These are phyloP conservation scores for Rhinocladiella mackenziei DNA, from an alignment of 2,329 filamentous ascomycete genomes.

Conservation along the genomic window DNA sequence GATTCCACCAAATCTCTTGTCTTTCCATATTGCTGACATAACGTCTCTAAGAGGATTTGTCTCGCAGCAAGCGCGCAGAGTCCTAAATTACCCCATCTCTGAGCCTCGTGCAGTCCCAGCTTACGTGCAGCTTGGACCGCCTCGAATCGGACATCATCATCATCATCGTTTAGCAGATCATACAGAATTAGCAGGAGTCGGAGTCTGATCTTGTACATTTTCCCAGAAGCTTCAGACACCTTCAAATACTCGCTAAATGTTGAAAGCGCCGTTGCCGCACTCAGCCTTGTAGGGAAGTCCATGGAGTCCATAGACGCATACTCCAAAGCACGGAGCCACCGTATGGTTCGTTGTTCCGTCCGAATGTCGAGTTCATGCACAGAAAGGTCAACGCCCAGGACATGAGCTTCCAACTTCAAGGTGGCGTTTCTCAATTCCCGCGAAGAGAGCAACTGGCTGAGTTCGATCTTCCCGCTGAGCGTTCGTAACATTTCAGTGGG, in stretches of 20 bases:
- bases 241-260: constrained; percentile 4
- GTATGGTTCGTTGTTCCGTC: not conserved
- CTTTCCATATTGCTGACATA: constrained; percentile 34
- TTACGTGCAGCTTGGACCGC: constrained; percentile 41
- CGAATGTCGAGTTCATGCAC: not conserved
- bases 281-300: constrained; percentile 26
- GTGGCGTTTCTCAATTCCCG: constrained; percentile 15
- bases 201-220: constrained; percentile 24
- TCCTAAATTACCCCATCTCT: constrained; percentile 29
- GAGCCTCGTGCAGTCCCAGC: constrained; percentile 5
- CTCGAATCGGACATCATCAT: constrained; percentile 75
- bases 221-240: constrained; percentile 40
- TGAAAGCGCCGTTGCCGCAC: constrained; percentile 20
- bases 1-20: constrained; percentile 33
- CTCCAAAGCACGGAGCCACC: constrained; percentile 13
- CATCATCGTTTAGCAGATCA: constrained; percentile 79
- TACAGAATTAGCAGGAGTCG: constrained; percentile 54
- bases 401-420: constrained; percentile 10
- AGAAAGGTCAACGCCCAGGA: constrained; percentile 4
- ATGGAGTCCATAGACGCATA: constrained; percentile 17
- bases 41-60: constrained; percentile 37
- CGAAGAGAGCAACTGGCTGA: constrained; percentile 3
- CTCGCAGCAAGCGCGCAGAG: constrained; percentile 50
- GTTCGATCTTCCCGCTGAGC: constrained; percentile 3
- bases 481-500: not conserved